Evolutionary conservation across 2,329 filamentous ascomycete genomes (phyloP).

Genomic region (Fusarium chuoi): DNA sequence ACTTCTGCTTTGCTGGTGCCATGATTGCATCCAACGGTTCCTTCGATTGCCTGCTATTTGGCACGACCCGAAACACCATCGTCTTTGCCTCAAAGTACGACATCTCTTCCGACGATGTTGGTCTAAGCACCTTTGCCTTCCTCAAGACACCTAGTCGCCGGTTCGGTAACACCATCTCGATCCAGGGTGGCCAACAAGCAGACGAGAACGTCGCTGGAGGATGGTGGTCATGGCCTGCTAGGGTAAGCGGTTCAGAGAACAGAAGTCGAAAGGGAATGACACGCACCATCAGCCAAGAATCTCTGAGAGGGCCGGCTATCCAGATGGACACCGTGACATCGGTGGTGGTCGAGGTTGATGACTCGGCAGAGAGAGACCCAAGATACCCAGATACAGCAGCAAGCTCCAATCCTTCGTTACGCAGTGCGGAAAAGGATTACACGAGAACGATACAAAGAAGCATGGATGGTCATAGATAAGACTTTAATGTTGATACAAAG

Average conservation of each 20-base stretch:
- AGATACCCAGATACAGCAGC: slow-evolving; percentile 39
- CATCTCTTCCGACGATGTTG: slow-evolving; percentile 57
- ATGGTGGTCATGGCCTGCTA: slow-evolving; percentile 45
- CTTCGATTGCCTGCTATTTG: slow-evolving; percentile 65
- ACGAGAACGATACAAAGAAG: slow-evolving; percentile 8
- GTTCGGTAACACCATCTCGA: slow-evolving; percentile 56
- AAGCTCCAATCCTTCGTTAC: slow-evolving; percentile 42
- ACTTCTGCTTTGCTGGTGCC: slow-evolving; percentile 68
- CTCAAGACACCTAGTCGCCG: slow-evolving; percentile 54
- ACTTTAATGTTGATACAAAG: neutral
- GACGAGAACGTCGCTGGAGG: slow-evolving; percentile 32
- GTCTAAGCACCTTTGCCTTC: slow-evolving; percentile 63
- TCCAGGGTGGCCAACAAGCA: slow-evolving; percentile 45
- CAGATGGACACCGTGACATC: slow-evolving; percentile 58
- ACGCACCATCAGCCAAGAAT: slow-evolving; percentile 47
- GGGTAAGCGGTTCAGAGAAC: slow-evolving; percentile 1
- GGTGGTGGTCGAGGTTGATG: slow-evolving; percentile 53
- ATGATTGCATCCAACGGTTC: slow-evolving; percentile 68
- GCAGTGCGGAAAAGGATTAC: slow-evolving; percentile 44
- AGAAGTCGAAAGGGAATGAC: slow-evolving; percentile 23
- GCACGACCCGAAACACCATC: slow-evolving; percentile 62
- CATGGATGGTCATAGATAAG: slow-evolving; percentile 7
- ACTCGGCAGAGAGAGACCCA: slow-evolving; percentile 40
- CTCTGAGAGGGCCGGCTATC: slow-evolving; percentile 52
- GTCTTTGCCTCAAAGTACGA: slow-evolving; percentile 55